Evolutionary conservation across 257 asterid species (phyloP), one percentile per base, ranked within the genome.

Genomic region (Anisodus acutangulus): DNA sequence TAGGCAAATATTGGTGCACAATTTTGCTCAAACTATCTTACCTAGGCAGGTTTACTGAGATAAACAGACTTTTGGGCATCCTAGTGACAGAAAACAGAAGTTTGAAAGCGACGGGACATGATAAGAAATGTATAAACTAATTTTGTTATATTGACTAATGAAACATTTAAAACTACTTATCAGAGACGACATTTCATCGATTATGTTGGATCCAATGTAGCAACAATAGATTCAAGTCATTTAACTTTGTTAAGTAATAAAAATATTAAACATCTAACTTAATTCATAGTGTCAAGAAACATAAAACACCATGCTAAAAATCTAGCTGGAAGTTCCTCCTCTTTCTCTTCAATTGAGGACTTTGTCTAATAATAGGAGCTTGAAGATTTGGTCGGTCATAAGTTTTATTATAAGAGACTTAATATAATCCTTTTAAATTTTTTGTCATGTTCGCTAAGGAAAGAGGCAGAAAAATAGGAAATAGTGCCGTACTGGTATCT

Each of bases 61-160:
- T 59, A 79, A 78, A 9, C 51, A 60, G 53, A 79, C 69, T 8
- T 70, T 70, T 70, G 55, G 83, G 70, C 83, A 17, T 79, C 70
- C 63, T 55, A 39, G n/a, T 39, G 7, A 58, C 83, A 17, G 16
- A 35, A 37, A 58, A 2, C 68, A 79, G 37, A 80, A 59, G 9
- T 41, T 49, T 49, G 12, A 59, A 59, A 59, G 26, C 6, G 6
- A 7, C 4, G 10, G 11, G 64, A 59, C 64, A 59, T 45, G 39
- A 71, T 45, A 71, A 45, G 31, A 71, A 17, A n/a, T 71, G 16
- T 3, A 7, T n/a, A 2, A 43, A 45, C 79, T 71, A 71, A 71
- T 43, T 70, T 58, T 41, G 16, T 41, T 43, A 47, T 45, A 45
- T 72, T 19, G 19, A 47, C 19, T 74, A 47, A 51, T 74, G 12